phyloP scores from a whole-genome alignment of 2,329 filamentous ascomycete genomes.

The Xylaria polymorpha region DNA sequence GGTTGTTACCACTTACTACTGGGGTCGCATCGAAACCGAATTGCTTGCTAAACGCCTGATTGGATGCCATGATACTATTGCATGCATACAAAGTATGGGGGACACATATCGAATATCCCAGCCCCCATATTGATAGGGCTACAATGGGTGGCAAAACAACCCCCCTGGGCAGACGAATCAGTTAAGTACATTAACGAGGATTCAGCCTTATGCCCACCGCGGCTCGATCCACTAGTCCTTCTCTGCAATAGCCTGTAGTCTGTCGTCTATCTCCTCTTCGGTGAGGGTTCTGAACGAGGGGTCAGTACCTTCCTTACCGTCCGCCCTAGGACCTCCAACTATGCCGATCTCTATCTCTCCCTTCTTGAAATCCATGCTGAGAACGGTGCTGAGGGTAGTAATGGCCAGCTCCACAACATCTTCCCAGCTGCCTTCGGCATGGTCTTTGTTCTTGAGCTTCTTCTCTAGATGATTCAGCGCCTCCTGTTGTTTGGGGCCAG shows the following conservation, averaged over 20 bases:
- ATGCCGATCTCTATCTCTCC: constrained; percentile 98
- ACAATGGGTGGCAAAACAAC: constrained; percentile 31
- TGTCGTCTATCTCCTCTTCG: constrained; percentile 98
- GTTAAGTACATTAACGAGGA: constrained; percentile 25
- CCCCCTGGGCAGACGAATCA: constrained; percentile 35
- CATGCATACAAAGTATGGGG: constrained; percentile 38
- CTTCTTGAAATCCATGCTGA: constrained; percentile 99
- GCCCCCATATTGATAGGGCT: constrained; percentile 35
- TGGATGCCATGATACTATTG: constrained; percentile 43
- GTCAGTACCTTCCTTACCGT: constrained; percentile 85
- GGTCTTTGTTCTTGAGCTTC: constrained; percentile 99
- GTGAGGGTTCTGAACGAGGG: constrained; percentile 87
- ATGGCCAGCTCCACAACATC: constrained; percentile 98
- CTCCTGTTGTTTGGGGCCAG: constrained; percentile 98
- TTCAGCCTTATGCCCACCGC: constrained; percentile 45
- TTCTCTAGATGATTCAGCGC: constrained; percentile 98
- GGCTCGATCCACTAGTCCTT: constrained; percentile 78
- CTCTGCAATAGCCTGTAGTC: constrained; percentile 97
- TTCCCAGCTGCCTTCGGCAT: constrained; percentile 91
- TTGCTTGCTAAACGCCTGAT: constrained; percentile 38
- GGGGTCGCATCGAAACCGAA: constrained; percentile 28
- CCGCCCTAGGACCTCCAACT: constrained; percentile 85
- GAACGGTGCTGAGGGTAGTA: constrained; percentile 91
- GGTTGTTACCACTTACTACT: constrained; percentile 9
- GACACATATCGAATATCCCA: constrained; percentile 31